Evolutionary conservation across 345 rosid genomes (phyloP).

Genomic region (Limnanthes douglasii): DNA sequence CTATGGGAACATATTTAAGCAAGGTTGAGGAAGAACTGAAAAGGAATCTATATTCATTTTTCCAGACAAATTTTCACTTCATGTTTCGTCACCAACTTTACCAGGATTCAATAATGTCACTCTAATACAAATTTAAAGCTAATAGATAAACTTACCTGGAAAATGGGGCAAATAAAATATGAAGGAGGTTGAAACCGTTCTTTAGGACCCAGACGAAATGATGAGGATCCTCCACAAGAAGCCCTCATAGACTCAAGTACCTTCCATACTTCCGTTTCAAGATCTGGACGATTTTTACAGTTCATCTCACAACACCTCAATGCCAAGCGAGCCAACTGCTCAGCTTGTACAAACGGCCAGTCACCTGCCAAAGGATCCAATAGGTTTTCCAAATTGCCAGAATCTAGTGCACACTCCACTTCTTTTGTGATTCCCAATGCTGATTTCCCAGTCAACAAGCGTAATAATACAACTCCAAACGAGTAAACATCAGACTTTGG

Average conservation of each 20-base stretch:
- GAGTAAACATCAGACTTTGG: conserved; percentile 81
- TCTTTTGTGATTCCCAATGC: conserved; percentile 54
- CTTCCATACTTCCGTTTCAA: conserved; percentile 69
- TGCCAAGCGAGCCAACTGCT: conserved; percentile 66
- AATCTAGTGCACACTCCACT: conserved; percentile 48
- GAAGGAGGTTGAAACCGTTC: conserved; percentile 46
- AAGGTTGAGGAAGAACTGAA: too few relatives aligned
- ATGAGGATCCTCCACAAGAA: conserved; percentile 52
- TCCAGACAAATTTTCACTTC: too few relatives aligned
- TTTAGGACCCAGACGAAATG: conserved; percentile 30
- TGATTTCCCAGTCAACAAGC: conserved; percentile 61
- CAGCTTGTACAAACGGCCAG: conserved; percentile 87
- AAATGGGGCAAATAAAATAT: conserved; percentile 75
- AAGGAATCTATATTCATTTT: too few relatives aligned
- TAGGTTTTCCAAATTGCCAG: conserved; percentile 32
- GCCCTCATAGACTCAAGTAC: conserved; percentile 84
- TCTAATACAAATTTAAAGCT: too few relatives aligned
- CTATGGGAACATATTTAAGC: too few relatives aligned
- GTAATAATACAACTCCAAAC: conserved; percentile 61
- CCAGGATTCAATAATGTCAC: too few relatives aligned
- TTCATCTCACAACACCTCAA: conserved; percentile 71
- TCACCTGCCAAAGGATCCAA: conserved; percentile 93
- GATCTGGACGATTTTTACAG: conserved; percentile 60
- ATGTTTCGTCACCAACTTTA: too few relatives aligned
- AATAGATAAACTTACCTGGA: too few relatives aligned